phyloP scores from a whole-genome alignment of 1,284 basidiomycete species.

The Leccinum pachyderme region DNA sequence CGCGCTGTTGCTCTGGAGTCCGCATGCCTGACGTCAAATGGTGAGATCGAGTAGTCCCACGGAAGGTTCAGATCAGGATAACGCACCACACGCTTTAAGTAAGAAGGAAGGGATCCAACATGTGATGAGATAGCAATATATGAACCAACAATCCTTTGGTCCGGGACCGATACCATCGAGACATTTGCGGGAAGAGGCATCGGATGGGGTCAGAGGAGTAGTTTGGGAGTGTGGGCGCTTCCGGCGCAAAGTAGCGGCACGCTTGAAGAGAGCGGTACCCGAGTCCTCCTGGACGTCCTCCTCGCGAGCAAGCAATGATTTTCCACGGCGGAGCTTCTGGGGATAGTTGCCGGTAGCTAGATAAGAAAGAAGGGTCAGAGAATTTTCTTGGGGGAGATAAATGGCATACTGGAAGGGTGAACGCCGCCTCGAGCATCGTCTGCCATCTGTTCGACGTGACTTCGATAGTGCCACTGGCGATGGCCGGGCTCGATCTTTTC shows the following conservation, averaged over 20 bases:
- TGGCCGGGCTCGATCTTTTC: constrained; percentile 97
- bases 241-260: constrained; percentile 72
- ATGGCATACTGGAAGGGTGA: constrained; percentile 72
- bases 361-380: constrained; percentile 7
- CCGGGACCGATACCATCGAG: constrained; percentile 76
- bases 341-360: constrained; percentile 84
- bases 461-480: constrained; percentile 94
- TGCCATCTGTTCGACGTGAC: constrained; percentile 82
- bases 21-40: constrained; percentile 61
- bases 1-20: constrained; percentile 91
- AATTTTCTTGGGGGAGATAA: constrained; percentile 6
- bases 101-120: constrained; percentile 78
- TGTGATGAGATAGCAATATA: constrained; percentile 90
- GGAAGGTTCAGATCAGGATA: constrained; percentile 15
- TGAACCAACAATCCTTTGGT: constrained; percentile 93
- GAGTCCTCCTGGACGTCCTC: constrained; percentile 80
- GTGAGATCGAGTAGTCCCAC: constrained; percentile 7
- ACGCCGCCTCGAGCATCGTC: constrained; percentile 68
- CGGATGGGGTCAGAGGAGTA: constrained; percentile 36
- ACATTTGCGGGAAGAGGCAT: constrained; percentile 53
- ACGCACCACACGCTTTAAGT: constrained; percentile 63
- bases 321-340: constrained; percentile 75
- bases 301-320: constrained; percentile 84
- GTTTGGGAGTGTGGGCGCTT: constrained; percentile 54
- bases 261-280: constrained; percentile 83